Base-by-base conservation (phyloP, 306 rosid genomes). In the Vicia faba region DNA sequence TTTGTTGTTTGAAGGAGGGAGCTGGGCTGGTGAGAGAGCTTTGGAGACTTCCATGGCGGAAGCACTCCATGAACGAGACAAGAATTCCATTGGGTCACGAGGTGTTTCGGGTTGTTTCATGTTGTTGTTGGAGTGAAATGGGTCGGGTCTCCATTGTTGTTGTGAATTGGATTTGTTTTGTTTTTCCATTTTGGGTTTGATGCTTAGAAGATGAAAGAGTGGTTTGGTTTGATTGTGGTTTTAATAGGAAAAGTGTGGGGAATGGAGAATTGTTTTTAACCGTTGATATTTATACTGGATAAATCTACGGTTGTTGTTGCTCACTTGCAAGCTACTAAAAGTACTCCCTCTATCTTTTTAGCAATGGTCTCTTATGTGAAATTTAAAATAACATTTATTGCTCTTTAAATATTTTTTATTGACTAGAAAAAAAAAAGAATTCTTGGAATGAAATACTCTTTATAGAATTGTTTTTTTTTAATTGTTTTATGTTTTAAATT, bases 11-110 rank as follows among this genome's bases (percentile, higher is more conserved):
- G 54, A 44, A 20, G 6, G 10, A 46, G 78, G 64, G 25, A 66
- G 49, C 36, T 65, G 95, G 5, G 82, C 76, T 2, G 93, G 87
- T 0, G 93, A 78, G 0, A 95, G 75, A 20, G 91, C 96, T 41
- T 95, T 95, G 25, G 97, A 95, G 7, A 90, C 88, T 73, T 95
- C 96, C 9, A 81, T 64, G 18, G 99, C 90, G 8, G 99, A 93
- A 31, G 85, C 79, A 60, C 96, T 85, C 98, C 98, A 93, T 1
- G 97, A 93, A 61, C 97, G 93, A 0, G 96, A 93, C 41, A 90
- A 81, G 51, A 85, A 93, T 79, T 93, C 97, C 92, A 90, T 90
- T 13, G 99, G 91, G 75, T 85, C 96, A 1, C 73, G 75, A 0
- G 92, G 91, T 7, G 91, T 61, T 73, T 81, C 90, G 68, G 91